Percentiles rank a stretch among this genome's conserved stretches.
Evolutionary conservation across 176 grass and related monocot species (phyloP).

Genomic region (Cenchrus americanus): DNA sequence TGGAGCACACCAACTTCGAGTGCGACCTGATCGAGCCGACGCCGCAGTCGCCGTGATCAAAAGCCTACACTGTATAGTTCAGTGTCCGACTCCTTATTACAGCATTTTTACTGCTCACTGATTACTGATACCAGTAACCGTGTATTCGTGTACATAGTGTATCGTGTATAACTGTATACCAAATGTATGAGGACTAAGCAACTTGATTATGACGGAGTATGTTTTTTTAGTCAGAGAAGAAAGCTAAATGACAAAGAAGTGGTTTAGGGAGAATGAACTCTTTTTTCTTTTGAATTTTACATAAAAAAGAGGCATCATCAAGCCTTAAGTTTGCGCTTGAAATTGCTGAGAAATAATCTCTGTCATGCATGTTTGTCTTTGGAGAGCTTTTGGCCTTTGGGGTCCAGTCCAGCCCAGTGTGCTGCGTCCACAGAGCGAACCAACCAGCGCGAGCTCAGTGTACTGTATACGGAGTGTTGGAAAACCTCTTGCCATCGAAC

Average conservation of each 20-base stretch:
- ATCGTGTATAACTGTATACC: too few species aligned
- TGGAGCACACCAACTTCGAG: constrained; percentile 91
- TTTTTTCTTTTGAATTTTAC: background rate
- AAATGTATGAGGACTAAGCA: too few species aligned
- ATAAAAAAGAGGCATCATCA: too few species aligned
- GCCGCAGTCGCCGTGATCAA: constrained; percentile 33
- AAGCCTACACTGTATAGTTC: background rate
- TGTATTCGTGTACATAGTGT: too few species aligned
- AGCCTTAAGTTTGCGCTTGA: background rate
- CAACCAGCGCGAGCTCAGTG: background rate
- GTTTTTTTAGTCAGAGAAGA: too few species aligned
- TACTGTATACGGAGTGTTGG: background rate
- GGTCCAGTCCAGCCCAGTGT: background rate
- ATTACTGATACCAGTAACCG: too few species aligned
- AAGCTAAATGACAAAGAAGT: too few species aligned
- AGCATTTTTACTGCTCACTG: background rate
- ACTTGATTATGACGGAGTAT: too few species aligned
- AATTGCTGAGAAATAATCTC: background rate
- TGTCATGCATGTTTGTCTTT: background rate
- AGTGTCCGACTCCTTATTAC: background rate
- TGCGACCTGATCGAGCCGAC: constrained; percentile 62
- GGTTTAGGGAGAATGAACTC: background rate
- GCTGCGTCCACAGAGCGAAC: background rate
- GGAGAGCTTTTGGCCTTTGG: background rate
- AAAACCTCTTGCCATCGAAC: background rate